phyloP scores from a whole-genome alignment of 768 basidiomycete genomes.

The Rhodotorula paludigena region DNA sequence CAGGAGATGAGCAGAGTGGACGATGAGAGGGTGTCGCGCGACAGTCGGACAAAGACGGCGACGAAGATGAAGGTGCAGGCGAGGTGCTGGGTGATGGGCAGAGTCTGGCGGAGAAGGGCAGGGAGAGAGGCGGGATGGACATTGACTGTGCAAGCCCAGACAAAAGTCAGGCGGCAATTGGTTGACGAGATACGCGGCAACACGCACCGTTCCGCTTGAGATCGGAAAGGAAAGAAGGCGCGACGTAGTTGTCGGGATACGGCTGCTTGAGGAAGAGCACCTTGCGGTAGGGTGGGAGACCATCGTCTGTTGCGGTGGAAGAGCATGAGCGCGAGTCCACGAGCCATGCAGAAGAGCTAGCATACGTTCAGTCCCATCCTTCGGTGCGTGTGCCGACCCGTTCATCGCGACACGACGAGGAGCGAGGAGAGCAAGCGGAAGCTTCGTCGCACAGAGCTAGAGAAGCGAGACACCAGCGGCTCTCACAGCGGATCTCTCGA shows the following conservation, averaged over 20 bases:
- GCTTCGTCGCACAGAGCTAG: too few relatives aligned
- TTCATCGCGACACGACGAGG: too few relatives aligned
- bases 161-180: not conserved
- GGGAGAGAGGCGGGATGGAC: slow-evolving; percentile 69
- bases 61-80: slow-evolving; percentile 76
- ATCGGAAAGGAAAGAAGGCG: slow-evolving; percentile 69
- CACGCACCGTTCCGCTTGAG: slow-evolving; percentile 66
- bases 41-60: slow-evolving; percentile 68
- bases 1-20: slow-evolving; percentile 65
- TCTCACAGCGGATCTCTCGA: too few relatives aligned
- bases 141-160: slow-evolving; percentile 56
- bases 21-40: slow-evolving; percentile 62
- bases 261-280: slow-evolving; percentile 52
- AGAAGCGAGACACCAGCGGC: too few relatives aligned
- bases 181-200: slow-evolving; percentile 13
- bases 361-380: too few relatives aligned
- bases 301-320: not conserved
- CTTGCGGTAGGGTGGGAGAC: slow-evolving; percentile 37
- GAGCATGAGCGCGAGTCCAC: too few relatives aligned
- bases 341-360: too few relatives aligned
- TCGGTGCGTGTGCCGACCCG: too few relatives aligned
- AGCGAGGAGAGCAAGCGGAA: too few relatives aligned
- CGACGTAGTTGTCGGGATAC: slow-evolving; percentile 77
- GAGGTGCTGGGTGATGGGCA: slow-evolving; percentile 74
- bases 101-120: slow-evolving; percentile 40